These are phyloP conservation scores for Xylaria sp. DNA, from an alignment of 2,329 filamentous ascomycete genomes.

Conservation along the genomic window DNA sequence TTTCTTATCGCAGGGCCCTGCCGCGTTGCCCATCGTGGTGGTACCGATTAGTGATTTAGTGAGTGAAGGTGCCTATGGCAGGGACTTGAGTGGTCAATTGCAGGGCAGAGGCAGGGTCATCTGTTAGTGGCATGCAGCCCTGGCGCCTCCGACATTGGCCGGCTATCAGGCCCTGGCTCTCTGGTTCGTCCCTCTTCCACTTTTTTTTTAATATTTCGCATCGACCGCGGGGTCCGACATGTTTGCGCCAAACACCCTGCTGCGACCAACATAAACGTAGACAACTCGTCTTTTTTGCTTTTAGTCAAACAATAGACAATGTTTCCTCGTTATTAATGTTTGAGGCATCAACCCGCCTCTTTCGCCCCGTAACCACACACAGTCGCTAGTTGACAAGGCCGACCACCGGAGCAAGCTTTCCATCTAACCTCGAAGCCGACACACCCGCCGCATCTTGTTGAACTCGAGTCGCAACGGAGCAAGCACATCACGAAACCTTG, in stretches of 20 bases:
- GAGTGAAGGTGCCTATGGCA: not conserved
- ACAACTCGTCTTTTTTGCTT: not conserved
- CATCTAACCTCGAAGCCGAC: not conserved
- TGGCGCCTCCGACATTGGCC: not conserved
- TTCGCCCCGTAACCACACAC: not conserved
- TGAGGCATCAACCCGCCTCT: not conserved
- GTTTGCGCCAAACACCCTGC: slow-evolving; percentile 5
- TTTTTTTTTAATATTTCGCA: not conserved
- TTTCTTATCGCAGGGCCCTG: slow-evolving; percentile 24
- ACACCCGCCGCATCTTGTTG: not conserved
- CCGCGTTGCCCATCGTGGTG: no score
- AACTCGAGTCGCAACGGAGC: not conserved
- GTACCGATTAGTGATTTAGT: not conserved
- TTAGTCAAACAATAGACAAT: not conserved
- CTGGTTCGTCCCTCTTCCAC: not conserved
- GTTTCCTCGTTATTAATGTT: not conserved
- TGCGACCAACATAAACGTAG: not conserved
- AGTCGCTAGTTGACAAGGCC: not conserved
- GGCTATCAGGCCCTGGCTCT: no score
- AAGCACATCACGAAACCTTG: not conserved
- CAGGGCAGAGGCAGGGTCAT: not conserved
- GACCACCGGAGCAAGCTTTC: slow-evolving; percentile 19
- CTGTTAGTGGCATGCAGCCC: not conserved
- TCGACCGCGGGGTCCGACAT: slow-evolving; percentile 10
- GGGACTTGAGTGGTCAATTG: not conserved